Evolutionary conservation across 2,329 filamentous ascomycete genomes (phyloP), one percentile per base, ranked within the genome.

Genomic region (Onygenales sp.): DNA sequence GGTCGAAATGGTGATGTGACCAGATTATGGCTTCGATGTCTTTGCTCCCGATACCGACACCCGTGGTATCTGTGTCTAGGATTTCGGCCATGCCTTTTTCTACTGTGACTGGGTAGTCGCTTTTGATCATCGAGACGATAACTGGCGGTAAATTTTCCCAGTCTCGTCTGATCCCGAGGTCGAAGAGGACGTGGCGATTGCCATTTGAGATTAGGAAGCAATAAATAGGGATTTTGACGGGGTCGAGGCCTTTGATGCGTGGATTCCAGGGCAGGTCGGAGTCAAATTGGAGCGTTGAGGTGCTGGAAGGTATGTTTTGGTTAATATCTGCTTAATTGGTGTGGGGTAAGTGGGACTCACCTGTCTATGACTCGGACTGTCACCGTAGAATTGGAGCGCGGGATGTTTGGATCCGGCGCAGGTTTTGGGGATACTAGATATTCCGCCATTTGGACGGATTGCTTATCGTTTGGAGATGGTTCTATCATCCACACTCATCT

Each of bases 1-100:
- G 79, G 59, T 82, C 78, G 62, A 69, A 73, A 50, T 70, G 69
- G 3, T 61, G 61, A 50, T 68, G 67, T 54, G 21, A 27, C 21
- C 21, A 27, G 21, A 27, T 27, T 27, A 27, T 49, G 13, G 55
- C 55, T 33, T 58, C 48, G 32, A 59, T 52, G 17, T 43, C 53
- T 13, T 52, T 43, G 41, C 48, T 53, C 14, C 50, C 44, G 10
- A 58, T 31, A 10, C 56, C 58, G 21, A 27, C 21, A 27, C 21
- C 21, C 5, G 21, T 27, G 21, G 21, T 27, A 13, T 35, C 32
- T 8, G 57, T 55, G 11, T 57, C 55, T 9, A 60, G 46, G 33
- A 59, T 46, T n/a, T 59, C 58, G 32, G 51, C 21, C 7, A 59
- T 45, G 38, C 56, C 52, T 35, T 57, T 57, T 41, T 56, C 52